These are phyloP conservation scores for Kandelia obovata DNA, from an alignment of 345 rosid genomes.

Conservation along the genomic window DNA sequence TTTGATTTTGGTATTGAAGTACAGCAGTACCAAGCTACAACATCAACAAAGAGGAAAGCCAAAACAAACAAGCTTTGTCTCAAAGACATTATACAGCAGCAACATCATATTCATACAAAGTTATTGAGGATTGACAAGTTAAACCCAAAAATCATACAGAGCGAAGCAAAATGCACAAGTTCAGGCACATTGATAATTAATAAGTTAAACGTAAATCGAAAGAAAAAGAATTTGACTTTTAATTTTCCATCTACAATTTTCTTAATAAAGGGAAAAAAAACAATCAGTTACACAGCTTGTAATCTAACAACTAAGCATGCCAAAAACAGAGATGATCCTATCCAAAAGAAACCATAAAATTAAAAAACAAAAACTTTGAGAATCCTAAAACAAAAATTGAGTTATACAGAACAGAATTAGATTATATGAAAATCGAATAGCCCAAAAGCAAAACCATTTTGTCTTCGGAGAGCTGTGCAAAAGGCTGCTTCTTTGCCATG, in stretches of 20 bases:
- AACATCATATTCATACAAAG: neutral
- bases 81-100: neutral
- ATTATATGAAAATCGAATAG: neutral
- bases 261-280: too few relatives aligned
- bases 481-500: constrained; percentile 63
- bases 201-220: too few relatives aligned
- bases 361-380: neutral
- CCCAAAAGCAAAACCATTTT: constrained; percentile 44
- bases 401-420: neutral
- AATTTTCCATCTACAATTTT: too few relatives aligned
- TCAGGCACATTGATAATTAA: too few relatives aligned
- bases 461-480: constrained; percentile 64
- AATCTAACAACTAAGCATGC: too few relatives aligned
- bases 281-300: too few relatives aligned
- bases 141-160: too few relatives aligned
- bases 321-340: too few relatives aligned
- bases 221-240: too few relatives aligned
- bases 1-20: constrained; percentile 81
- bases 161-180: too few relatives aligned
- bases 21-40: constrained; percentile 74
- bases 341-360: neutral
- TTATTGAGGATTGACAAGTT: too few relatives aligned
- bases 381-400: neutral
- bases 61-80: neutral
- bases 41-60: constrained; percentile 6